Evolutionary conservation across 2,329 filamentous ascomycete genomes (phyloP), one percentile per base, ranked within the genome.

Genomic region (Xylariaceae sp.): DNA sequence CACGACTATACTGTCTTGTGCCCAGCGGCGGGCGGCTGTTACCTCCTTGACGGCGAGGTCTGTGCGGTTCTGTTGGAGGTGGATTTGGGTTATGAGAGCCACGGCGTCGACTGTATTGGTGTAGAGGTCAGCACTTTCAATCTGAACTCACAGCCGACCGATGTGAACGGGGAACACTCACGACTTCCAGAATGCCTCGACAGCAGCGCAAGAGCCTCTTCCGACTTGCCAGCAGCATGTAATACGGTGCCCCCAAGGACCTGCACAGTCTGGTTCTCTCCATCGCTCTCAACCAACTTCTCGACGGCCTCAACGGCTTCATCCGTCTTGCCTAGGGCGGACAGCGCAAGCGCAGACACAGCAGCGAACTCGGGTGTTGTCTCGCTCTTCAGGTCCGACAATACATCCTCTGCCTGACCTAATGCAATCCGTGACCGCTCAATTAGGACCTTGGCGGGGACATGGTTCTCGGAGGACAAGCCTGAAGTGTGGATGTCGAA

Each of bases 11-110:
- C 87, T 95, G 67, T 97, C 94, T 71, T 99, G 92, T 7, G 92
- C 94, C 89, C 92, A 97, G 71, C 89, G 82, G 67, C 91, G 83
- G 33, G 94, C 94, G 33, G 87, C 83, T 45, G 84, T 76, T 35
- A 95, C 90, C 72, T 96, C 92, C 71, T 96, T 96, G 11, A 90
- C 63, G 1, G 94, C 94, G 43, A 96, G 82, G 68, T 97, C 92
- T 62, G 86, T 86, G 59, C 92, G 83, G 75, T 96, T 96, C 67
- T 96, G 90, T 60, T 89, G 81, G 10, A 97, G 83, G 65, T 96
- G 86, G 60, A 97, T 95, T 69, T 99, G 92, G 30, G 91, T 85
- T 57, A 94, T 91, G 54, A 97, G 74, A 40, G 91, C 87, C 45
- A 96, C 89, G 47, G 89, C 87, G 58, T 85, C 82, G 51, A 85